phyloP scores from a whole-genome alignment of 192 early-diverging fungal genomes.

The Gigaspora rosea region DNA sequence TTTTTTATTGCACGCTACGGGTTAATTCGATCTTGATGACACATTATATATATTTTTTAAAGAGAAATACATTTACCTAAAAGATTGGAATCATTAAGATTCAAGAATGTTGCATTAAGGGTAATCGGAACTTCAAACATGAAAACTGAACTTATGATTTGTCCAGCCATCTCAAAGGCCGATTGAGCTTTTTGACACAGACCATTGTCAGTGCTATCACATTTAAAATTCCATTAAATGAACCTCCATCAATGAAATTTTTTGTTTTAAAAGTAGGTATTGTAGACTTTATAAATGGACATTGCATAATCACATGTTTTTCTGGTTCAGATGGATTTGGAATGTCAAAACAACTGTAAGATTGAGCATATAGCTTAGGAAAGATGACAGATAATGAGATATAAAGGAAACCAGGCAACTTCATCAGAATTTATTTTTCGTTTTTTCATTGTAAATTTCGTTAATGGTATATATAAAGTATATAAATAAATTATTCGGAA shows the following conservation, averaged over 20 bases:
- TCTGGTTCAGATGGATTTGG: too few species aligned
- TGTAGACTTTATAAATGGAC: too few species aligned
- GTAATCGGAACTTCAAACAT: slow-evolving; percentile 32
- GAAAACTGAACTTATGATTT: slow-evolving; percentile 35
- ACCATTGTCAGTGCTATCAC: neutral
- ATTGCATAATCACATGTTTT: too few species aligned
- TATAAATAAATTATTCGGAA: too few species aligned
- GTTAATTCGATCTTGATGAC: slow-evolving; percentile 35
- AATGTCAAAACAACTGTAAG: too few species aligned
- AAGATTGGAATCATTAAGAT: slow-evolving; percentile 25
- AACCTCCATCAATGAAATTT: neutral
- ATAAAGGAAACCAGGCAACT: too few species aligned
- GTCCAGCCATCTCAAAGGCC: slow-evolving; percentile 34
- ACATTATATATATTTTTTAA: neutral
- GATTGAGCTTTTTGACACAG: slow-evolving; percentile 34
- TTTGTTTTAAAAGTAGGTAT: too few species aligned
- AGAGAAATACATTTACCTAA: neutral
- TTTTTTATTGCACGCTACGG: neutral
- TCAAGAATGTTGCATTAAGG: slow-evolving; percentile 38
- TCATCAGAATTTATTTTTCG: too few species aligned
- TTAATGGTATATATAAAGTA: too few species aligned
- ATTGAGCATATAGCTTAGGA: too few species aligned
- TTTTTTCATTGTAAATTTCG: too few species aligned
- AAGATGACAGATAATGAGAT: too few species aligned
- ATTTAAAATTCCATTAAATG: neutral